Base-by-base conservation (phyloP, 257 asterid genomes). In the Penstemon barbatus region DNA sequence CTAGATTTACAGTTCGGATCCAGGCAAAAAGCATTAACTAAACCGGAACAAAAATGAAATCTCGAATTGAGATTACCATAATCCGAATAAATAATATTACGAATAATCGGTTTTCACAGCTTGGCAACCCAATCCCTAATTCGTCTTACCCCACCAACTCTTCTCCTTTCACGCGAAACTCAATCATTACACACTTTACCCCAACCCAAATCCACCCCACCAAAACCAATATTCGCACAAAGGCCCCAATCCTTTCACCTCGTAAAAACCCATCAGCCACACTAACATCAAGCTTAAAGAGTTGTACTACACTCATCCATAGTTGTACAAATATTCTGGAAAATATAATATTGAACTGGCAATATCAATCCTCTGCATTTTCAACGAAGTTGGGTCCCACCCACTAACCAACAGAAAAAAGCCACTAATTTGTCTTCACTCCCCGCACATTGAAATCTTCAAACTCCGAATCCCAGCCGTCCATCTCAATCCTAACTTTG, bases 391-490 rank as follows among this genome's bases (percentile, higher is more conserved):
- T 25, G 73, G 84, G 77, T 51, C 85, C 86, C 80, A 73, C 75
- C 40, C 44, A 12, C 36, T 78, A 70, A 53, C 45, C 75, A 79
- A 80, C 82, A 75, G 82, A 75, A 71, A 65, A 71, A 77, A 75
- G 73, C 81, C 78, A 46, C 71, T 77, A 50, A 37, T 74, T 73
- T 73, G 79, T 71, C 71, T 18, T 65, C 69, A 69, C 39, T 36
- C 12, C 63, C 60, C 76, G 76, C 46, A 63, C 81, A 69, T 81
- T 61, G 79, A 78, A 80, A 62, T 76, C 62, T 76, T 76, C 86
- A 76, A 76, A 61, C 9, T 12, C 19, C 0, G 33, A 74, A 83
- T 78, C 82, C 67, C 71, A 50, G 79, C 84, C 89, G 89, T 81
- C 44, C 61, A 80, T 80, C 6, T 15, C 11, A 70, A 53, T 44